Evolutionary conservation across 306 rosid species (phyloP), one percentile per base, ranked within the genome.

Genomic region (Corylus avellana): DNA sequence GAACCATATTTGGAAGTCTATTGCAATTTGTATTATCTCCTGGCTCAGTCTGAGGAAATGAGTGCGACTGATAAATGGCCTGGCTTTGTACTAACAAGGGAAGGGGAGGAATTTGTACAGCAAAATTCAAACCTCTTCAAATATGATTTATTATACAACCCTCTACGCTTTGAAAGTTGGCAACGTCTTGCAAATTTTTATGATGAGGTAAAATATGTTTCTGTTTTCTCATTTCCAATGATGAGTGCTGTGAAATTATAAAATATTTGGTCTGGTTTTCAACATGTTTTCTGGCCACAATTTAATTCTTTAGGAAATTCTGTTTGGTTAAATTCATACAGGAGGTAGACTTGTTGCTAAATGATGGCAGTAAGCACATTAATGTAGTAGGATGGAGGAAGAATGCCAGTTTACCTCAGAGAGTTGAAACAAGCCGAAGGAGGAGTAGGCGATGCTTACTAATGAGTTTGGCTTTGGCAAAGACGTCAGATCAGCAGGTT

Each of bases 1-100:
- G 96, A 92, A 73, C 90, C 97, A 74, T 95, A 95, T 84, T 85
- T 91, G 86, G 98, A 92, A 80, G 95, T 95, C 80, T 95, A 91
- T 81, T 77, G 91, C 82, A 91, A 92, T 90, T 84, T 95, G 88
- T 95, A 92, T 90, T 90, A 91, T 91, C 89, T 91, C 85, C 89
- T 91, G 68, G 98, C 98, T 81, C 88, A 90, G 84, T 92, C 98
- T 35, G 98, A 95, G 90, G 98, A 95, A 79, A 92, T 90, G 95
- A 95, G 90, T 72, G 97, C 98, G 58, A 92, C 98, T 12, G 98
- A 95, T 87, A 95, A 95, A 81, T 92, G 98, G 94, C 91, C 98
- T 77, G 98, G 98, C 74, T 95, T 92, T 78, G 98, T 95, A 70
- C 88, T 95, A 57, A 91, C 97, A 78, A 95, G 89, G 89, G 98